These are phyloP conservation scores for Kondoa subrosea DNA, from an alignment of 768 basidiomycete genomes.

Conservation along the genomic window DNA sequence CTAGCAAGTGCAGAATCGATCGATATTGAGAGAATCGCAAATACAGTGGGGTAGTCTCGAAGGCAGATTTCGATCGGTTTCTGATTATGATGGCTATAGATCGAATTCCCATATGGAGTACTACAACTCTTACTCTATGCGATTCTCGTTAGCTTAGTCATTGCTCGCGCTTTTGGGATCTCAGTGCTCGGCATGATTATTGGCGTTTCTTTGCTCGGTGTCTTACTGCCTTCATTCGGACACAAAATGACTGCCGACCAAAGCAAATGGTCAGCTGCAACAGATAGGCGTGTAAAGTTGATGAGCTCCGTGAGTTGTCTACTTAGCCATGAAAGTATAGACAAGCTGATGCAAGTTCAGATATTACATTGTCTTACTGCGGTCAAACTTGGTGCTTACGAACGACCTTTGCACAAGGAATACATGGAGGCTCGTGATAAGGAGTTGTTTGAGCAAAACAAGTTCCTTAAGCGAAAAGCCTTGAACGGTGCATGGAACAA, in stretches of 20 bases:
- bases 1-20: background rate
- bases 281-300: background rate
- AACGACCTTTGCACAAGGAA: background rate
- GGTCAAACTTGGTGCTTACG: background rate
- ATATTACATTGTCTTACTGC: background rate
- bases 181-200: background rate
- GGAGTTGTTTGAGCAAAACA: background rate
- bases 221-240: background rate
- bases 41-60: no score
- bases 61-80: no score
- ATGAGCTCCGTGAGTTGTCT: background rate
- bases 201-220: background rate
- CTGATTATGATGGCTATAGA: no score
- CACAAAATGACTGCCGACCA: background rate
- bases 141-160: no score
- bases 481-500: background rate
- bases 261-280: background rate
- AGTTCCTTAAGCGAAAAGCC: background rate
- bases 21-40: background rate
- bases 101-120: no score
- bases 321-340: background rate
- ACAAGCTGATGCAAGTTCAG: background rate
- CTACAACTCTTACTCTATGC: no score
- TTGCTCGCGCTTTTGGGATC: background rate
- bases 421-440: background rate